Percentiles rank a stretch among this genome's conserved stretches.
phyloP scores from a whole-genome alignment of 106 monocot genomes.

The Dendrobium nobile region DNA sequence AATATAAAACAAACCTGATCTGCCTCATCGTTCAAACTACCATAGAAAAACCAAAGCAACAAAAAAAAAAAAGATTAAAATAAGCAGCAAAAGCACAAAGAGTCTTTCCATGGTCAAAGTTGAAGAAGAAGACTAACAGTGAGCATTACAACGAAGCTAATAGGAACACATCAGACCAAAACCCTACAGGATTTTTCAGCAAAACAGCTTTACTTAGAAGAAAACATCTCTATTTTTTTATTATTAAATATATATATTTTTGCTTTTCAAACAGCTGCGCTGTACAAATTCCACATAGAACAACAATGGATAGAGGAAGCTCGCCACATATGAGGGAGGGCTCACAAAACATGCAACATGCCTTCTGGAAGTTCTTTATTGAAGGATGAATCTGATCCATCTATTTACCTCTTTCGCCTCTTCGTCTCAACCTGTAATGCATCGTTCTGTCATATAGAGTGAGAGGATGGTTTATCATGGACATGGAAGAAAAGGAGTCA shows the following conservation, averaged over 20 bases:
- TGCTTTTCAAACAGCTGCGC: not conserved
- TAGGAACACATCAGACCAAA: too few relatives aligned
- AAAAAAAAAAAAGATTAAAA: too few relatives aligned
- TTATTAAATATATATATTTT: not conserved
- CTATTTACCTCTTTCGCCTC: slow-evolving; percentile 7
- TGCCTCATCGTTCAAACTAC: too few relatives aligned
- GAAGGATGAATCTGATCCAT: not conserved
- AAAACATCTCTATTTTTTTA: not conserved
- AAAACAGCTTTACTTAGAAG: too few relatives aligned
- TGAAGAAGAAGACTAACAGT: too few relatives aligned
- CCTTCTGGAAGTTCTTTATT: not conserved
- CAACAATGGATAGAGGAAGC: slow-evolving; percentile 6
- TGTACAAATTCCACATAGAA: slow-evolving; percentile 9
- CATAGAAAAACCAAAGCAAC: too few relatives aligned
- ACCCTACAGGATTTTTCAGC: too few relatives aligned
- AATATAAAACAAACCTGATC: too few relatives aligned
- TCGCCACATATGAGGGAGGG: not conserved
- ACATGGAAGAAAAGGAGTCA: not conserved
- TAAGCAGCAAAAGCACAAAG: too few relatives aligned
- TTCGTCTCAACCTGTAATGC: not conserved
- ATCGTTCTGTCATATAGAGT: not conserved
- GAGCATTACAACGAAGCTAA: too few relatives aligned
- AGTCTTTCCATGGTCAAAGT: too few relatives aligned
- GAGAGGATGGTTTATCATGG: not conserved
- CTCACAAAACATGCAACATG: not conserved